phyloP scores from a whole-genome alignment of 352 stramenopile species.

The Phytophthora palmivora region DNA sequence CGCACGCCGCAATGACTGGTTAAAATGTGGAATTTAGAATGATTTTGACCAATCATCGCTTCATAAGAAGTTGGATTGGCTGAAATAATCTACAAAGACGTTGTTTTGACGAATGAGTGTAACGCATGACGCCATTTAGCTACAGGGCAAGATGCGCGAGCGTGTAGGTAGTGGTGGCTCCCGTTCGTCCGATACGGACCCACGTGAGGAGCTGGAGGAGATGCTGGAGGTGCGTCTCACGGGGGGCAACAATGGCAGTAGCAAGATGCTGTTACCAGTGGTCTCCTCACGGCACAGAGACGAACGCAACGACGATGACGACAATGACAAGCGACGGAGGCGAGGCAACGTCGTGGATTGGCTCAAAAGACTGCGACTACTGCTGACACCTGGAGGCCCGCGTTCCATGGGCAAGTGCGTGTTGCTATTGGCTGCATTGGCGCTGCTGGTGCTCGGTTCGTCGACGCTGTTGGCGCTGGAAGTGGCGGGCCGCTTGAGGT shows the following conservation, averaged over 20 bases:
- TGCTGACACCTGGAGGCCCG: background rate
- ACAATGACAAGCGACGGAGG: constrained; percentile 38
- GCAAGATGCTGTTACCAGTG: constrained; percentile 36
- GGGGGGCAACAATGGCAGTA: constrained; percentile 19
- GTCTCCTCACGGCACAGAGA: constrained; percentile 16
- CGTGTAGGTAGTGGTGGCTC: constrained; percentile 29
- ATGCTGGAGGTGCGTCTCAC: constrained; percentile 20
- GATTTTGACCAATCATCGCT: background rate
- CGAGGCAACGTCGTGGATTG: constrained; percentile 6
- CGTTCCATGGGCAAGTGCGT: constrained; percentile 25
- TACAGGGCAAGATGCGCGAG: constrained; percentile 26
- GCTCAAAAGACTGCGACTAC: constrained; percentile 19
- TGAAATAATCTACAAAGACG: background rate
- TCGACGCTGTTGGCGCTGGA: constrained; percentile 52
- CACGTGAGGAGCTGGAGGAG: constrained; percentile 22
- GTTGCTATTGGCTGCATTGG: constrained; percentile 18
- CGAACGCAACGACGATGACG: constrained; percentile 26
- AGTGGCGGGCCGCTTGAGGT: constrained; percentile 53
- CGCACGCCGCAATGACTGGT: background rate
- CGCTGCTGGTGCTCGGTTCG: constrained; percentile 37
- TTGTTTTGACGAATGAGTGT: constrained; percentile 2
- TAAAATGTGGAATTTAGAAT: background rate
- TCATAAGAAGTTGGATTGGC: too few species aligned
- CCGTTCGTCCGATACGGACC: constrained; percentile 28
- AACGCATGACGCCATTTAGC: too few species aligned